Percentiles rank a stretch among this genome's conserved stretches.
Evolutionary conservation across 2,329 filamentous ascomycete genomes (phyloP).

Genomic region (Hypoxylon sp.): DNA sequence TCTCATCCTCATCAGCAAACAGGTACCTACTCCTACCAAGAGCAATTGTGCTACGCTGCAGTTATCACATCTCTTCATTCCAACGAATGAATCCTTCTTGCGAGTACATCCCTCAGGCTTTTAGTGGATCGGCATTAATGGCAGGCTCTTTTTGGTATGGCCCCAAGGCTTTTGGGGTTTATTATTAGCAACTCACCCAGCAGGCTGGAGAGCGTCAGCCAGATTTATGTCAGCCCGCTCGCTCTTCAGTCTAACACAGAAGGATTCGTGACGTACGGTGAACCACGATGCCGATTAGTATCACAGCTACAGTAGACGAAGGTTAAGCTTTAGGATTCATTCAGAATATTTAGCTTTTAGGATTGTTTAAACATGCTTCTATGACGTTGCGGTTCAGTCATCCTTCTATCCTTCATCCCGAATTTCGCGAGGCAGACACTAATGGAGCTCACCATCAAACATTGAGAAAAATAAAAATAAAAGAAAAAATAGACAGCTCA

Average conservation of each 20-base stretch:
- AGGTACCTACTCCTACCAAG: conserved; percentile 15
- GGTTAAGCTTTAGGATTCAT: conserved; percentile 25
- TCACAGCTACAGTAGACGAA: conserved; percentile 17
- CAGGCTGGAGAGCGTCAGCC: conserved; percentile 19
- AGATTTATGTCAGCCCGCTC: conserved; percentile 30
- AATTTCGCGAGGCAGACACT: background rate
- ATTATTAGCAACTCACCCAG: conserved; percentile 36
- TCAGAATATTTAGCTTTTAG: conserved; percentile 10
- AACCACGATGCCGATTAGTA: conserved; percentile 10
- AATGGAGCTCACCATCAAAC: background rate
- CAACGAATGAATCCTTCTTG: conserved; percentile 27
- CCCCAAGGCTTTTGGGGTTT: conserved; percentile 27
- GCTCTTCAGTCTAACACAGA: conserved; percentile 10
- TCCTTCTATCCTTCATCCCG: background rate
- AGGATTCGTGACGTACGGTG: conserved; percentile 27
- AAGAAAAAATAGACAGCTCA: too few species aligned
- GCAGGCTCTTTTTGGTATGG: conserved; percentile 30
- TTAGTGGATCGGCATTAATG: conserved; percentile 18
- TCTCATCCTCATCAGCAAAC: background rate
- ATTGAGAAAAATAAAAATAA: background rate
- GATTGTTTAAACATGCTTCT: background rate
- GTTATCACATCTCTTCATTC: conserved; percentile 24
- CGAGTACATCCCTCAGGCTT: conserved; percentile 29
- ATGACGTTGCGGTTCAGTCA: conserved; percentile 16
- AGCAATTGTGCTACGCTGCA: conserved; percentile 15